A percentile compares a stretch with the other conserved stretches of the same genome.
These are phyloP conservation scores for Colletotrichum kahawae DNA, from an alignment of 2,329 filamentous ascomycete genomes.

Conservation along the genomic window DNA sequence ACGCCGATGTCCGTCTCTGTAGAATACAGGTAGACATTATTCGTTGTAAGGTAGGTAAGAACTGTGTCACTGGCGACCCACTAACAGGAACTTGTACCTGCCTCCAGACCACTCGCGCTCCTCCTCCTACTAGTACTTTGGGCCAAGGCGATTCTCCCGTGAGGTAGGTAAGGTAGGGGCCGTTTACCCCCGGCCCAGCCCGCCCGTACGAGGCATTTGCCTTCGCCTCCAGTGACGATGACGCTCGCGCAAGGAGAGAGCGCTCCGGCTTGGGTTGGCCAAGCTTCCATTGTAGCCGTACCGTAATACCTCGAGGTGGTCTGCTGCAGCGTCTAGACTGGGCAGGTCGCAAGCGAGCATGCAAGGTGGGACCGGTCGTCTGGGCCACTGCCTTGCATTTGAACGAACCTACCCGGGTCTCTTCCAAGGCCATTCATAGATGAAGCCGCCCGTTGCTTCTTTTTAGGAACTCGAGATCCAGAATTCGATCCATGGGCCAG, in stretches of 20 bases:
- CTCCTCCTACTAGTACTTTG: background rate
- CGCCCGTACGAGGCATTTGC: background rate
- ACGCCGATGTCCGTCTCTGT: background rate
- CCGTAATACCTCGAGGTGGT: background rate
- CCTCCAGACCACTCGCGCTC: background rate
- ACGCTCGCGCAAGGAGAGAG: background rate
- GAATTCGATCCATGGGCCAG: background rate
- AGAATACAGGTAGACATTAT: background rate
- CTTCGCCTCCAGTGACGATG: slow-evolving; percentile 15
- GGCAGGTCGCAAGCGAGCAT: background rate
- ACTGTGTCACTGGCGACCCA: background rate
- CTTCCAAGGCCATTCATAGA: background rate
- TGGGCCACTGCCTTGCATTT: background rate
- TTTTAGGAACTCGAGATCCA: background rate
- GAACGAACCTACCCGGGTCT: background rate
- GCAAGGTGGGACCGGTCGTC: background rate
- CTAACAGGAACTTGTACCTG: background rate
- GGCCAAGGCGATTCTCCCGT: slow-evolving; percentile 4
- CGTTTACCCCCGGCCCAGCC: background rate
- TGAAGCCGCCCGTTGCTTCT: background rate
- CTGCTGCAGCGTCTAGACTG: background rate
- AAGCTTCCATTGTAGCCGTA: background rate
- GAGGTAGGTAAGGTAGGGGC: background rate
- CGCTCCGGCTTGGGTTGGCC: slow-evolving; percentile 6
- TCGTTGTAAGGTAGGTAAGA: background rate